Conservation (phyloP, 257 asterid species). For the Schizonepeta tenuifolia region DNA sequence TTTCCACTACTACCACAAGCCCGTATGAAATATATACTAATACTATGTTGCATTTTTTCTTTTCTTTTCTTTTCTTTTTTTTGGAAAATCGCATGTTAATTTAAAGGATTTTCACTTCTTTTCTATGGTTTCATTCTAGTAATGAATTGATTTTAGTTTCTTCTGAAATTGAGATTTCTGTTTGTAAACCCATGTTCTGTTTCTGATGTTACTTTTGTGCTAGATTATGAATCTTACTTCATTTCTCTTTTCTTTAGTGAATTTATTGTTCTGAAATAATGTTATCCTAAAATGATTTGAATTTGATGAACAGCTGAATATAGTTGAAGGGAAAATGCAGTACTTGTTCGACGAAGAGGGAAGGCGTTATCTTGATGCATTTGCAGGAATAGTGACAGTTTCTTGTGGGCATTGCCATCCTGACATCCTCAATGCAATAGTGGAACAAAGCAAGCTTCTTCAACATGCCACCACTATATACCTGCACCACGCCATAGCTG, state of each 20-base stretch:
- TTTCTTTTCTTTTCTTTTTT: not conserved
- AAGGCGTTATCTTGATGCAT: slow-evolving; percentile 90
- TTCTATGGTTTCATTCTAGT: too few relatives aligned
- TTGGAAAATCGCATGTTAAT: too few relatives aligned
- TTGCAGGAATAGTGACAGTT: slow-evolving; percentile 95
- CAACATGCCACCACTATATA: slow-evolving; percentile 95
- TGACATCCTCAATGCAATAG: slow-evolving; percentile 64
- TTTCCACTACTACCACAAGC: slow-evolving; percentile 80
- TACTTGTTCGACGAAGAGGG: slow-evolving; percentile 88
- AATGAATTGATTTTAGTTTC: not conserved
- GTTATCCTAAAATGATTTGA: too few relatives aligned
- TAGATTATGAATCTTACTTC: slow-evolving; percentile 10
- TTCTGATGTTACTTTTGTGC: not conserved
- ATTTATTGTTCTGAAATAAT: too few relatives aligned
- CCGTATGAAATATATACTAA: slow-evolving; percentile 61
- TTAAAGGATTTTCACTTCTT: not conserved
- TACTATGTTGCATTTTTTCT: too few relatives aligned
- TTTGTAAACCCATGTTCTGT: not conserved
- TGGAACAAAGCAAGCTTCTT: slow-evolving; percentile 89
- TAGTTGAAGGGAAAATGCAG: slow-evolving; percentile 98
- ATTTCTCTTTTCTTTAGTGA: not conserved
- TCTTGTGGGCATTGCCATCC: slow-evolving; percentile 99
- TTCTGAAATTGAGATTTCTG: not conserved
- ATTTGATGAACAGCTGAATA: slow-evolving; percentile 82
- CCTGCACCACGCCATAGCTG: slow-evolving; percentile 84